Conservation (phyloP, 257 asterid genomes). For the Lantana camara region DNA sequence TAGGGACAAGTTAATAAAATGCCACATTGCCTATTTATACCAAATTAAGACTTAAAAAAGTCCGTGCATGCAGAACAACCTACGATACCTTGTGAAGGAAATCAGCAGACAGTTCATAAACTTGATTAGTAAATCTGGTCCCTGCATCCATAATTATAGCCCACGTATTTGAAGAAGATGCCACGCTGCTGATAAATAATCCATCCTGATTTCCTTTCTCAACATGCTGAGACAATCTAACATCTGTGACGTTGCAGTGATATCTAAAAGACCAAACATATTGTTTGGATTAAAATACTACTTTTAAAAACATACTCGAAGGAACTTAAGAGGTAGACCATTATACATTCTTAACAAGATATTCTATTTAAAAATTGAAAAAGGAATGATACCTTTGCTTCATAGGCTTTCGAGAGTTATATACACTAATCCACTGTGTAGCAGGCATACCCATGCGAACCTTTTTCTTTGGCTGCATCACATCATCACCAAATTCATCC, state of each 20-base stretch:
- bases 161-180: slow-evolving; percentile 58
- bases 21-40: background rate
- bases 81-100: slow-evolving; percentile 56
- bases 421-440: slow-evolving; percentile 63
- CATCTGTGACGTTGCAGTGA: slow-evolving; percentile 58
- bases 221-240: slow-evolving; percentile 51
- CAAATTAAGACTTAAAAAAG: background rate
- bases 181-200: slow-evolving; percentile 52
- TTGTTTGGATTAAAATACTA: background rate
- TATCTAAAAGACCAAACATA: slow-evolving; percentile 40
- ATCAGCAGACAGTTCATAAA: slow-evolving; percentile 48
- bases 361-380: too few species aligned
- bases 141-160: slow-evolving; percentile 73
- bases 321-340: background rate
- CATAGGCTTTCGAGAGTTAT: slow-evolving; percentile 63
- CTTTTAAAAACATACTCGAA: slow-evolving; percentile 15
- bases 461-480: slow-evolving; percentile 50
- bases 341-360: background rate
- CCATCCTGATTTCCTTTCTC: slow-evolving; percentile 61
- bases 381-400: slow-evolving; percentile 44
- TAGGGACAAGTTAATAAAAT: background rate
- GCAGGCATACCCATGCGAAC: slow-evolving; percentile 66
- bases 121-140: slow-evolving; percentile 55
- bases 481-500: slow-evolving; percentile 43
- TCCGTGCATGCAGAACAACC: background rate